phyloP scores from a whole-genome alignment of 352 stramenopile genomes.

The Phytopythium kandeliae region DNA sequence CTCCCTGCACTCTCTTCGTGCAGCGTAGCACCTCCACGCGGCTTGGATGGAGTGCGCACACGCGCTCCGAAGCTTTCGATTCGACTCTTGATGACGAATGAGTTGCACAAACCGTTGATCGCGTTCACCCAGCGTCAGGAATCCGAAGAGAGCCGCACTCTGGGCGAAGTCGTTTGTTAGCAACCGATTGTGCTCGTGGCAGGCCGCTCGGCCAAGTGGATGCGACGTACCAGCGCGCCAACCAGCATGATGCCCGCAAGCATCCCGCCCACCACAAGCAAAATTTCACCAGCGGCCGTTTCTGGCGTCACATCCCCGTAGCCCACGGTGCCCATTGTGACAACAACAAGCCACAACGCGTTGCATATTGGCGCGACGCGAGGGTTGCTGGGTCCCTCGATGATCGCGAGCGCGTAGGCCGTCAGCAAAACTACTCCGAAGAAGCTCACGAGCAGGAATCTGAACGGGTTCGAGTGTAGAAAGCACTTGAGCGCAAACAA shows the following conservation, averaged over 20 bases:
- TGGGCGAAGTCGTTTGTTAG: conserved; percentile 5
- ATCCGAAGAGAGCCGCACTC: conserved; percentile 61
- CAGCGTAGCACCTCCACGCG: conserved; percentile 32
- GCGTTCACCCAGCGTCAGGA: conserved; percentile 45
- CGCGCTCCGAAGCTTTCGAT: conserved; percentile 28
- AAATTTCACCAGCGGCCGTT: conserved; percentile 46
- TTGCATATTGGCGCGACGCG: conserved; percentile 52
- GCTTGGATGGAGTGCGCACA: conserved; percentile 62
- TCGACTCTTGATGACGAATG: conserved; percentile 37
- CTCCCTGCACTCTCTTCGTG: not conserved
- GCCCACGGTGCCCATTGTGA: conserved; percentile 74
- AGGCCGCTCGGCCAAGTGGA: not conserved
- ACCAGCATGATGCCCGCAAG: conserved; percentile 62
- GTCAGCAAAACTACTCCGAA: conserved; percentile 36
- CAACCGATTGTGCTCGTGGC: not conserved
- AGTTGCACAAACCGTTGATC: conserved; percentile 59
- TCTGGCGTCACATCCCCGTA: conserved; percentile 62
- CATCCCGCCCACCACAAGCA: conserved; percentile 66
- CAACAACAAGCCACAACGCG: conserved; percentile 57
- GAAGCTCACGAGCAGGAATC: conserved; percentile 43
- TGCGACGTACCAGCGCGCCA: conserved; percentile 45
- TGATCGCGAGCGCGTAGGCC: conserved; percentile 56
- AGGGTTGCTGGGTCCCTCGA: conserved; percentile 63
- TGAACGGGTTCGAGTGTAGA: conserved; percentile 60
- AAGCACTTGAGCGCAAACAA: conserved; percentile 84